Percentiles rank a stretch among this genome's conserved stretches.
Evolutionary conservation across 2,329 filamentous ascomycete species (phyloP).

Genomic region (Ophiosphaerella narmari): DNA sequence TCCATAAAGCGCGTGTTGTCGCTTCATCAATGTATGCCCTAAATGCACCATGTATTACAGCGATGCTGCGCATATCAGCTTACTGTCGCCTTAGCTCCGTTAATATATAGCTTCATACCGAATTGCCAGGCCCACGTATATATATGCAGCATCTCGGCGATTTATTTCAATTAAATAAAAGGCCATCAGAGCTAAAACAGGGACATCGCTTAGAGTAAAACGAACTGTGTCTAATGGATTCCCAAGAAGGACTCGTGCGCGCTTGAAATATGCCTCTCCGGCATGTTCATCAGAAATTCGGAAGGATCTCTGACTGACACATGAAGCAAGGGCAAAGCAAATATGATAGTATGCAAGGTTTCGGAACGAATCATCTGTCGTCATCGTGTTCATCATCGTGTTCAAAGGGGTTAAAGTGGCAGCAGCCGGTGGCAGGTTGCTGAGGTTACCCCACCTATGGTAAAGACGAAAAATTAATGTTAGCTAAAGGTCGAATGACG

Average conservation of each 20-base stretch:
- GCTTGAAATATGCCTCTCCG: constrained; percentile 31
- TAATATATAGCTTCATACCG: background rate
- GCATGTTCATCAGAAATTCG: constrained; percentile 21
- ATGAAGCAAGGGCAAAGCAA: constrained; percentile 30
- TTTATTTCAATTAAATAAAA: constrained; percentile 37
- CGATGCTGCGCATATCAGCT: constrained; percentile 10
- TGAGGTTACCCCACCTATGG: constrained; percentile 29
- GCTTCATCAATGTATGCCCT: constrained; percentile 22
- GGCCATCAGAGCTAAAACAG: constrained; percentile 31
- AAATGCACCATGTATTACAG: constrained; percentile 31
- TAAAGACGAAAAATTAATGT: background rate
- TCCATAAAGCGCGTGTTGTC: constrained; percentile 29
- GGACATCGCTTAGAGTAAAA: constrained; percentile 29
- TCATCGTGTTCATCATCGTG: constrained; percentile 21
- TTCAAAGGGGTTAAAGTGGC: constrained; percentile 18
- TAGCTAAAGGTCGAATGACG: background rate
- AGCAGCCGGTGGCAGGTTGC: constrained; percentile 10
- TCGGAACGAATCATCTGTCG: constrained; percentile 21
- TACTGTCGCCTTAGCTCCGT: constrained; percentile 1
- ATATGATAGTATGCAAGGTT: constrained; percentile 32
- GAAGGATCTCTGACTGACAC: constrained; percentile 16
- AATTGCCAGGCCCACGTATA: constrained; percentile 32
- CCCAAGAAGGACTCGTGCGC: constrained; percentile 29
- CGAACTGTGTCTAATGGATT: constrained; percentile 32
- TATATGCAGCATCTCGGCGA: constrained; percentile 31